Evolutionary conservation across 225 moss, liverwort and hornwort species (phyloP), one percentile per base, ranked within the genome.

Genomic region (Polytrichum commune): DNA sequence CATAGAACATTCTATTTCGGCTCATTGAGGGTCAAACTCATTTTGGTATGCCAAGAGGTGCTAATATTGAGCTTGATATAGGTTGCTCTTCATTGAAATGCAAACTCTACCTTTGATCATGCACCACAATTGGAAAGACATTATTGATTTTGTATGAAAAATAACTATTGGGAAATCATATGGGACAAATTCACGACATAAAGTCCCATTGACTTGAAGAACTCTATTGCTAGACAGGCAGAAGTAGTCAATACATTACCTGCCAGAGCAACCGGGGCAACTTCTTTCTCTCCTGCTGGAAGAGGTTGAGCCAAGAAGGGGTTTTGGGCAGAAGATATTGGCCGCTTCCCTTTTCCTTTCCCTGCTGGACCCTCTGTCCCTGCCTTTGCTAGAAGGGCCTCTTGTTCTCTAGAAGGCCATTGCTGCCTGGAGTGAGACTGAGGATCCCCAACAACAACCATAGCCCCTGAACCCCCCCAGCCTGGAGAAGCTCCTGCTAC

Each of bases 401-500:
- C 95, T 55, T 89, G 93, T 65, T 98, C 98, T 77, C 88, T 89
- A 46, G 71, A 61, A n/a, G 97, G 91, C 98, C 94, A 95, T 67
- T 95, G 95, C 73, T 89, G 95, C 69, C 87, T 81, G n/a, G 91
- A 90, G 6, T 77, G 72, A 46, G 80, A 75, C 63, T 80, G 78
- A 61, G 74, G 62, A 67, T 80, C 86, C n/a, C 55, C 71, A 5
- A 76, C 79, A 27, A 76, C 76, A 3, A 79, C 75, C 72, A 77
- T 23, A 7, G 28, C 26, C 29, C 30, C 60, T n/a, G 58, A 20
- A 10, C 29, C 69, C 55, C 13, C 54, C 74, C 33, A 72, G 38
- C 62, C 77, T 67, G 58, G 73, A 61, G 57, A 60, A 72, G 64
- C 65, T 13, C 84, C 84, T 72, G 75, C 77, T 67, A 69, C 80